Evolutionary conservation across 2,329 filamentous ascomycete genomes (phyloP).

Genomic region (Phaeosphaeriaceae sp.): DNA sequence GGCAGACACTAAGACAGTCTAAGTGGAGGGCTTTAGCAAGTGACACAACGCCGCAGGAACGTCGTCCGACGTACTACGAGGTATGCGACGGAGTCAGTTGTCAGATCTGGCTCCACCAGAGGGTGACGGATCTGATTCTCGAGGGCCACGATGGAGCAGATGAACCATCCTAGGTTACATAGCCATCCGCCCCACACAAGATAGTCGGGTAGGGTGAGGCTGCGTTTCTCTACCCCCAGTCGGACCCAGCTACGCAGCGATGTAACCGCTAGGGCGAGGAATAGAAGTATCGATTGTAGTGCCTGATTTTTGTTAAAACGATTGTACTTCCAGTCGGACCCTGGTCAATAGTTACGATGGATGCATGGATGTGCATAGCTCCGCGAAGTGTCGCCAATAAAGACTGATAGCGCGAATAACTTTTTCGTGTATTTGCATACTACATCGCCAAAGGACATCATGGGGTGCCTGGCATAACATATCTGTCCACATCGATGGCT

Average conservation of each 20-base stretch:
- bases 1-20: conserved; percentile 26
- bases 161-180: conserved; percentile 24
- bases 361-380: no score
- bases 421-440: no score
- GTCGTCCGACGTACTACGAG: conserved; percentile 10
- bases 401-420: no score
- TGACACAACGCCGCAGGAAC: neutral
- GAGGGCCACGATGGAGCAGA: conserved; percentile 25
- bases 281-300: conserved; percentile 22
- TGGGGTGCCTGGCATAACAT: no score
- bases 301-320: no score
- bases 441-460: no score
- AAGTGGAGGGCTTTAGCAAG: neutral
- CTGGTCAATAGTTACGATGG: no score
- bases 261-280: conserved; percentile 20
- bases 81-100: conserved; percentile 25
- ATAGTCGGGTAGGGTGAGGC: conserved; percentile 24
- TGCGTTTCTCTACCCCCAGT: conserved; percentile 16
- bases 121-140: conserved; percentile 18
- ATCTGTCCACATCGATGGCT: no score
- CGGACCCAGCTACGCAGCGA: conserved; percentile 27
- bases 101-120: conserved; percentile 14
- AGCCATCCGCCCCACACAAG: conserved; percentile 30
- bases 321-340: no score
- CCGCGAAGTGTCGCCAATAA: no score